Evolutionary conservation across 176 grass and related monocot genomes (phyloP).

Genomic region (Hordeum vulgare): DNA sequence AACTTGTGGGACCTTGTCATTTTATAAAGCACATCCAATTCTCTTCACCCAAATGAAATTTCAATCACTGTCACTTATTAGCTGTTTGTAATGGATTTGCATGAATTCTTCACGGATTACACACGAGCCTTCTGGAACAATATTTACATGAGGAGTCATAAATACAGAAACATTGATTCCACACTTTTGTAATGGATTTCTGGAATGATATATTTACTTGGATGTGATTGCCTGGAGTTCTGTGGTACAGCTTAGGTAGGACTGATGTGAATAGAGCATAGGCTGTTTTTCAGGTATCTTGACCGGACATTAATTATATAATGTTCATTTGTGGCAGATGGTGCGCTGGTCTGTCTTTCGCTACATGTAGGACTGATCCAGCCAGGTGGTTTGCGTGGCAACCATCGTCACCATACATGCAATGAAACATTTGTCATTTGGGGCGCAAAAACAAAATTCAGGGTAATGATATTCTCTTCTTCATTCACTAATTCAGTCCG

Average conservation of each 20-base stretch:
- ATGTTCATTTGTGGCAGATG: constrained; percentile 35
- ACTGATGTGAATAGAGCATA: background rate
- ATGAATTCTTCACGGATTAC: too few relatives aligned
- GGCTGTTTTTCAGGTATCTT: background rate
- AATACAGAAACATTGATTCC: background rate
- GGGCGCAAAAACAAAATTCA: constrained; percentile 94
- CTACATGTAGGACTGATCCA: constrained; percentile 76
- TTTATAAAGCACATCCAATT: background rate
- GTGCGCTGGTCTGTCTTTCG: constrained; percentile 60
- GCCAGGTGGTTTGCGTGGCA: constrained; percentile 83
- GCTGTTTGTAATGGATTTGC: too few relatives aligned
- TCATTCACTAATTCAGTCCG: background rate
- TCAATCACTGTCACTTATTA: background rate
- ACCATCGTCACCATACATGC: constrained; percentile 87
- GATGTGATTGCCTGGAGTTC: background rate
- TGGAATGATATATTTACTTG: background rate
- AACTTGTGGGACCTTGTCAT: background rate
- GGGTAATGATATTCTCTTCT: constrained; percentile 33
- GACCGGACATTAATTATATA: background rate
- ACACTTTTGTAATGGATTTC: background rate
- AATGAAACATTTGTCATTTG: constrained; percentile 94
- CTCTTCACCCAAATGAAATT: background rate
- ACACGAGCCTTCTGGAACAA: background rate
- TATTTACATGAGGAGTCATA: background rate
- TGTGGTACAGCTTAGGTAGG: background rate